Base-by-base conservation (phyloP, 2,329 filamentous ascomycete genomes). In the Microcera coccophila region DNA sequence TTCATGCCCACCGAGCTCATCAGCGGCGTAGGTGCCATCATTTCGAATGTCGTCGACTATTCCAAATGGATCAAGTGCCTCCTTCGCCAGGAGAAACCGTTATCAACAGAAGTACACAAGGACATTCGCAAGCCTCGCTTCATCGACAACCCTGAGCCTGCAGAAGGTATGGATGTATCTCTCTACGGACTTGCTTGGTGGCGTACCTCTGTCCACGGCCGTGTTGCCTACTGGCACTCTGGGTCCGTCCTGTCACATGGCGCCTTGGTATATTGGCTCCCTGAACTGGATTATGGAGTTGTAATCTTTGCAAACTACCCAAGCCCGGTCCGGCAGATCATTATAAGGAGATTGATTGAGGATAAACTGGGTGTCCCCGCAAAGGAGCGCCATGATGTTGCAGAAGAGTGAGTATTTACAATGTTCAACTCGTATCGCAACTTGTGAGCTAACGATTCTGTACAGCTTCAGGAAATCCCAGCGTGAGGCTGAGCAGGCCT, bases 11-110 rank as follows among this genome's bases (percentile, higher is more conserved):
- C 54, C 4, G 36, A 43, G 19, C 66, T 62, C 52, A 48, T 61
- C 19, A 64, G 64, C 47, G 70, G 70, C 11, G 70, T 70, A 1
- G 71, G 69, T 1, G 62, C 58, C 10, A 56, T 69, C 34, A 59
- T 78, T 17, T 72, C 70, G 17, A 74, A 66, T 36, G 73, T 73
- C 2, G 39, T 63, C 7, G 76, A 79, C 59, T 79, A 76, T 52
- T 56, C 66, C 2, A 70, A 68, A 50, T 82, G 76, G 77, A 50
- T 78, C 3, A 61, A 63, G 19, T 72, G 70, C 16, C 60, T 79
- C 18, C 58, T 81, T 18, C 54, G 65, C 10, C 29, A 56, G 36
- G 31, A 44, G 0, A 38, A 32, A 4, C 58, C 59, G 7, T 52
- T 65, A 10, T 59, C 59, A 2, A 26, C 47, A 5, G 47, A 26